Conservation (phyloP, 495 filamentous ascomycete genomes). For the Penicillium simplicissimum region DNA sequence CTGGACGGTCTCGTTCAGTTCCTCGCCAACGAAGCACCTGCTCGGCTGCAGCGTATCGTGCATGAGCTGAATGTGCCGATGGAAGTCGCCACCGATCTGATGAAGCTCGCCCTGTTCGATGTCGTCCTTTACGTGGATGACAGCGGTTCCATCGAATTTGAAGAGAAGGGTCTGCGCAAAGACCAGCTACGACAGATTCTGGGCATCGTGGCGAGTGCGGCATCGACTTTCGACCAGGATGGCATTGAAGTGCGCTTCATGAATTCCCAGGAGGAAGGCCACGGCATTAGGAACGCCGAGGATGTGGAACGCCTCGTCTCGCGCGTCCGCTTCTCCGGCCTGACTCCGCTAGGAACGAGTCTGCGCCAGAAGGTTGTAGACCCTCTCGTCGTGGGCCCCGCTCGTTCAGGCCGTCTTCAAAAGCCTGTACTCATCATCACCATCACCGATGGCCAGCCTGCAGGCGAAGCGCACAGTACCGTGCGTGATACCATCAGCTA, state of each 20-base stretch:
- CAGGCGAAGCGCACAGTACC: conserved; percentile 51
- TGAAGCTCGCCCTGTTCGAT: conserved; percentile 67
- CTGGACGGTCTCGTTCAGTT: conserved; percentile 40
- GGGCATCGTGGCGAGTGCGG: conserved; percentile 60
- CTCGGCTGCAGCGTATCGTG: conserved; percentile 52
- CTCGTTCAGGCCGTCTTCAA: conserved; percentile 48
- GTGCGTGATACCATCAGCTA: conserved; percentile 54
- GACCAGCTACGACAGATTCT: conserved; percentile 65
- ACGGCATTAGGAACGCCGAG: conserved; percentile 58
- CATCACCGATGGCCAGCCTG: conserved; percentile 69
- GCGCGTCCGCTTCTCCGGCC: conserved; percentile 62
- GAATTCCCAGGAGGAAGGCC: conserved; percentile 54
- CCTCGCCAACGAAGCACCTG: conserved; percentile 45
- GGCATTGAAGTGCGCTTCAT: conserved; percentile 72
- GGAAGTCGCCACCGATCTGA: conserved; percentile 67
- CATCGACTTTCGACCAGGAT: conserved; percentile 69
- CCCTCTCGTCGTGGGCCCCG: conserved; percentile 55
- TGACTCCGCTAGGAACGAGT: conserved; percentile 67
- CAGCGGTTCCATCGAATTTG: conserved; percentile 70
- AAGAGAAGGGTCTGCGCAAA: conserved; percentile 65
- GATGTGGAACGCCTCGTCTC: conserved; percentile 59
- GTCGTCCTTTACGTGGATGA: conserved; percentile 71
- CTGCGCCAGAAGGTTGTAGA: conserved; percentile 64
- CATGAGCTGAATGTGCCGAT: conserved; percentile 56
- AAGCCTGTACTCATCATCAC: conserved; percentile 72